Conservation (phyloP, 2,329 filamentous ascomycete species). For the Trichoderma gracile region DNA sequence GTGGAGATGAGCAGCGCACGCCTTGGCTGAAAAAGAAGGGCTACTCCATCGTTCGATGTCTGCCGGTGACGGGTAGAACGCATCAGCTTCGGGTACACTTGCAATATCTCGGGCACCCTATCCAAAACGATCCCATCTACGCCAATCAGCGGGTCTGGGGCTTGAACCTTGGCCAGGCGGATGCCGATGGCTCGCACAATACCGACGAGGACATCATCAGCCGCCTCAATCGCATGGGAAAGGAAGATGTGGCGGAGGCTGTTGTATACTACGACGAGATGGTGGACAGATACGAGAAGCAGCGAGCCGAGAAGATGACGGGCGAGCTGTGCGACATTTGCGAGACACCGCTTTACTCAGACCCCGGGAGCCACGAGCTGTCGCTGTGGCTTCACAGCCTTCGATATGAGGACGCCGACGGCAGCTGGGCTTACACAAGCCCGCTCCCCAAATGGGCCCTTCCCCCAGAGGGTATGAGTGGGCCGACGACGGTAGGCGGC, state of each 20-base stretch:
- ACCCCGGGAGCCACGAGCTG: slow-evolving; percentile 86
- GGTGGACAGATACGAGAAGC: slow-evolving; percentile 85
- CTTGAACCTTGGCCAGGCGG: slow-evolving; percentile 67
- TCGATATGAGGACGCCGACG: slow-evolving; percentile 80
- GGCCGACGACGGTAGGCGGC: slow-evolving; percentile 67
- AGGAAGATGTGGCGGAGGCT: slow-evolving; percentile 86
- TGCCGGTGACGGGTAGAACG: slow-evolving; percentile 89
- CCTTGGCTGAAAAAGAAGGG: slow-evolving; percentile 63
- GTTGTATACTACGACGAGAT: slow-evolving; percentile 93
- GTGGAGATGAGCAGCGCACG: slow-evolving; percentile 31
- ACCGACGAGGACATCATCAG: slow-evolving; percentile 89
- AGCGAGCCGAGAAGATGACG: slow-evolving; percentile 90
- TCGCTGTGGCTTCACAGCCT: slow-evolving; percentile 92
- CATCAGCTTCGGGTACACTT: slow-evolving; percentile 95
- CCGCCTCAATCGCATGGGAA: slow-evolving; percentile 85
- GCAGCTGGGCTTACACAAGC: slow-evolving; percentile 85
- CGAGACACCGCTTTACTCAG: slow-evolving; percentile 85
- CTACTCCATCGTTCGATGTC: slow-evolving; percentile 92
- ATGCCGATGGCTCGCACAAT: slow-evolving; percentile 65
- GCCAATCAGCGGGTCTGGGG: slow-evolving; percentile 94
- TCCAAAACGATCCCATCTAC: slow-evolving; percentile 97
- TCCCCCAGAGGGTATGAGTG: slow-evolving; percentile 70
- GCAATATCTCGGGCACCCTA: slow-evolving; percentile 91
- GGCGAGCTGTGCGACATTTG: slow-evolving; percentile 80
- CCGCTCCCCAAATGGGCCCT: slow-evolving; percentile 83